Conservation (phyloP, 2,329 filamentous ascomycete species). For the Exophiala oligosperma region DNA sequence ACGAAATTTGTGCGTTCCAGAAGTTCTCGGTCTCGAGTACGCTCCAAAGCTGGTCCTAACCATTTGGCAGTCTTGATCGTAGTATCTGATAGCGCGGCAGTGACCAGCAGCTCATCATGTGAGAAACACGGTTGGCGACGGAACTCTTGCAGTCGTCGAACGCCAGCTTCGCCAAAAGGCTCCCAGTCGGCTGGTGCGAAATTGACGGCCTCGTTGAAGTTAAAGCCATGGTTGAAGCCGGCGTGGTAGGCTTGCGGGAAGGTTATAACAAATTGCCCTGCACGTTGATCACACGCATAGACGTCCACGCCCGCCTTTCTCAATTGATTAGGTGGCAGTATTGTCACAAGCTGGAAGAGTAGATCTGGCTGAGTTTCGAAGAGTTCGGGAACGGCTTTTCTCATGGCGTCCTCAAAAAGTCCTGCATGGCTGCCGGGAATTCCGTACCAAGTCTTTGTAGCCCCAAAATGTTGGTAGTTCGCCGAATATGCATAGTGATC, state of each 20-base stretch:
- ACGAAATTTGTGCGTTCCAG: constrained; percentile 68
- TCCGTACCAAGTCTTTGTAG: constrained; percentile 98
- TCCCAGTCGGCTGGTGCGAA: constrained; percentile 97
- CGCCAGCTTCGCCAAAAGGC: constrained; percentile 80
- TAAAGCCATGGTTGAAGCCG: constrained; percentile 98
- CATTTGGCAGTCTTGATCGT: constrained; percentile 92
- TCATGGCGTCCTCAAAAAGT: constrained; percentile 95
- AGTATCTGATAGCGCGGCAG: constrained; percentile 76
- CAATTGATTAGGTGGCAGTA: constrained; percentile 88
- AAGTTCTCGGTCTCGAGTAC: constrained; percentile 73
- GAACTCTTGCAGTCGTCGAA: constrained; percentile 82
- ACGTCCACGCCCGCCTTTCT: constrained; percentile 91
- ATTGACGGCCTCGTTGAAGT: constrained; percentile 96
- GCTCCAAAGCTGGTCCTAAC: constrained; percentile 82
- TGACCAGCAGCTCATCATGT: constrained; percentile 90
- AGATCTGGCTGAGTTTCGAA: constrained; percentile 97
- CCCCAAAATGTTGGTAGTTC: constrained; percentile 97
- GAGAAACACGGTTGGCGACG: constrained; percentile 94
- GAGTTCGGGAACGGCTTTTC: constrained; percentile 88
- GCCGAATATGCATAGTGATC: constrained; percentile 97
- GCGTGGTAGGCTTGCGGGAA: constrained; percentile 97
- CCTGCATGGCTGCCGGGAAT: constrained; percentile 92
- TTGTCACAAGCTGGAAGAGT: constrained; percentile 93
- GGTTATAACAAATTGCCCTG: constrained; percentile 93
- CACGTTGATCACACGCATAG: constrained; percentile 92